Evolutionary conservation across 2,329 filamentous ascomycete species (phyloP), one percentile per base, ranked within the genome.

Genomic region (Neocatenulostroma microsporum): DNA sequence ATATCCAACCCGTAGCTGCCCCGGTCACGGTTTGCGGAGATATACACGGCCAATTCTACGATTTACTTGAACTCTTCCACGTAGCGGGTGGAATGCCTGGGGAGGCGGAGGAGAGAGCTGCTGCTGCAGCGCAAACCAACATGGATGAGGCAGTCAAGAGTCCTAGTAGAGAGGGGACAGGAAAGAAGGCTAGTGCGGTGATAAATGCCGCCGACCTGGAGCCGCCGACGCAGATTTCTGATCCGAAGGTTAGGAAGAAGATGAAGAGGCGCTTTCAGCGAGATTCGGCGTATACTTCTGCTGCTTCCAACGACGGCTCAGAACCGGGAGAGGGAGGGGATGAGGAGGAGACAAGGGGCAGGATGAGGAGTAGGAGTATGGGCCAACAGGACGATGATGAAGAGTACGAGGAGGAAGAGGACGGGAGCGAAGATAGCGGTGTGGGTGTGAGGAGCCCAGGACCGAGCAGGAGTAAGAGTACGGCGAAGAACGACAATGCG

Each of bases 1-100:
- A 98, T 61, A 96, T 98, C 41, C 91, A 96, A 62, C 91, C 91
- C n/a, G 89, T 98, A 14, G 79, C 83, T 36, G 94, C 91, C 0
- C 91, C 91, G 5, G 91, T 98, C 45, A 98, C 91, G 4, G 83
- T 98, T 46, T 96, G 91, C 57, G 91, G 91, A 58, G 91, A 98
- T 60, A 96, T 98, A 45, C 91, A 98, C 64, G 91, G 91, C 53
- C 91, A 98, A 66, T 96, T 96, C 63, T 96, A 98, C 66, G 91
- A 98, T 62, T 73, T 98, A 8, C 78, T 96, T 44, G 91, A 98
- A 69, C 78, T 98, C 33, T 98, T 98, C 66, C 82, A 88, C 36
- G 89, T 98, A 26, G 87, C 89, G 30, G 91, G 91, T 43, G 91
- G 91, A 48, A 95, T 96, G 84, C 91, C 91, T 9, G 86, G 86